phyloP scores from a whole-genome alignment of 345 rosid species.

The Cochlearia excelsa region DNA sequence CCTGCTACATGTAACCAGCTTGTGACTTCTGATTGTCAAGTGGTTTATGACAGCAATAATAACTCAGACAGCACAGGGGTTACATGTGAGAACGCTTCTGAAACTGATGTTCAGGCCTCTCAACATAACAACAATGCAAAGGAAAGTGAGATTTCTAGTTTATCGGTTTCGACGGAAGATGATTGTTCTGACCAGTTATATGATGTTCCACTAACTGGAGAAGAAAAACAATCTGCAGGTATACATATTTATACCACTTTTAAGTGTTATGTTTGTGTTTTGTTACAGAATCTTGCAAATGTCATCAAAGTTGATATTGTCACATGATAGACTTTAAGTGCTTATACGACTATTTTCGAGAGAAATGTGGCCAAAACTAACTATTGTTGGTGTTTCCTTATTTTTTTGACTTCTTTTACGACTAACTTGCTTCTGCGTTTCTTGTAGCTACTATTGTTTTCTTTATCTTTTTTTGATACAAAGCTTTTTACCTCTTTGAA shows the following conservation, averaged over 20 bases:
- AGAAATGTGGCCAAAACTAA: slow-evolving; percentile 3
- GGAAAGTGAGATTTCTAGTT: slow-evolving; percentile 52
- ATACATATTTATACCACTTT: slow-evolving; percentile 21
- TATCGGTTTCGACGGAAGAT: slow-evolving; percentile 48
- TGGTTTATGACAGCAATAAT: slow-evolving; percentile 56
- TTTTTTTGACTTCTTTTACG: background rate
- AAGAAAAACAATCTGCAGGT: slow-evolving; percentile 68
- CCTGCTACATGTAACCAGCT: slow-evolving; percentile 68
- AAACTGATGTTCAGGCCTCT: slow-evolving; percentile 45
- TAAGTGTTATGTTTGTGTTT: slow-evolving; percentile 8
- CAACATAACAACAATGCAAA: slow-evolving; percentile 46
- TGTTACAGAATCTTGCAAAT: slow-evolving; percentile 7
- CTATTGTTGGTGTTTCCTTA: slow-evolving; percentile 5
- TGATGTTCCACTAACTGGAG: slow-evolving; percentile 81
- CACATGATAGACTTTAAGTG: slow-evolving; percentile 4
- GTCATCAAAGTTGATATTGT: slow-evolving; percentile 7
- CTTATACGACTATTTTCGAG: background rate
- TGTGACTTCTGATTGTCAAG: slow-evolving; percentile 52
- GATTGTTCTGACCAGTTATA: slow-evolving; percentile 54
- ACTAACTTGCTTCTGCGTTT: slow-evolving; percentile 6
- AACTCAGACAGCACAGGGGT: slow-evolving; percentile 68
- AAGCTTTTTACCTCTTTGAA: slow-evolving; percentile 1
- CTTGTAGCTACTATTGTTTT: background rate
- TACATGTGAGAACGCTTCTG: slow-evolving; percentile 61
- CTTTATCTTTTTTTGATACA: slow-evolving; percentile 15